Conservation (phyloP, 345 rosid genomes). For the Sonneratia alba region DNA sequence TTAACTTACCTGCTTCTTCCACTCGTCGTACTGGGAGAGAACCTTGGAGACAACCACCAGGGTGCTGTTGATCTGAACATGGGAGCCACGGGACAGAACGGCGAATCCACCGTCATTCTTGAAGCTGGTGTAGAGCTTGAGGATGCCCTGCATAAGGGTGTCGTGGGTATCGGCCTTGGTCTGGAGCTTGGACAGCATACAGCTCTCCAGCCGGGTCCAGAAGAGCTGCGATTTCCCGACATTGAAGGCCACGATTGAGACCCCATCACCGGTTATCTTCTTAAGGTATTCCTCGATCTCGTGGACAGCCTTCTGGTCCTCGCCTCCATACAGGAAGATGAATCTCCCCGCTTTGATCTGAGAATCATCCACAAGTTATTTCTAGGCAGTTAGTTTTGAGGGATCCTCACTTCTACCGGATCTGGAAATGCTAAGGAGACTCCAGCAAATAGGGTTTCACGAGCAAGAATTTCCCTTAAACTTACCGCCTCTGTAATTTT, state of each 20-base stretch:
- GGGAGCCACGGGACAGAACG: constrained; percentile 5
- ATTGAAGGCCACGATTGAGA: neutral
- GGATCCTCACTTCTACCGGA: no score
- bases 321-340: constrained; percentile 18
- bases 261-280: neutral
- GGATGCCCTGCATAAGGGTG: constrained; percentile 4
- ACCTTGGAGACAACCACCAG: neutral
- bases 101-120: constrained; percentile 9
- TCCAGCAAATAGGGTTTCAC: no score
- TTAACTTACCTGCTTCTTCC: constrained; percentile 12
- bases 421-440: no score
- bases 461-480: no score
- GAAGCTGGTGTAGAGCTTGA: constrained; percentile 12
- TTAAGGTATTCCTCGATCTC: neutral
- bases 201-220: constrained; percentile 9
- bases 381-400: no score
- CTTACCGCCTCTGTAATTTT: constrained; percentile 6
- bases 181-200: constrained; percentile 3
- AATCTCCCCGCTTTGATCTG: constrained; percentile 4
- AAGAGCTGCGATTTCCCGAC: constrained; percentile 3
- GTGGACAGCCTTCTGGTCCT: constrained; percentile 3
- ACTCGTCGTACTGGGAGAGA: constrained; percentile 4
- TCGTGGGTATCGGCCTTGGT: constrained; percentile 3
- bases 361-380: neutral
- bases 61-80: constrained; percentile 6